Conservation (phyloP, 768 basidiomycete species). For the Naganishia vaughanmartiniae region DNA sequence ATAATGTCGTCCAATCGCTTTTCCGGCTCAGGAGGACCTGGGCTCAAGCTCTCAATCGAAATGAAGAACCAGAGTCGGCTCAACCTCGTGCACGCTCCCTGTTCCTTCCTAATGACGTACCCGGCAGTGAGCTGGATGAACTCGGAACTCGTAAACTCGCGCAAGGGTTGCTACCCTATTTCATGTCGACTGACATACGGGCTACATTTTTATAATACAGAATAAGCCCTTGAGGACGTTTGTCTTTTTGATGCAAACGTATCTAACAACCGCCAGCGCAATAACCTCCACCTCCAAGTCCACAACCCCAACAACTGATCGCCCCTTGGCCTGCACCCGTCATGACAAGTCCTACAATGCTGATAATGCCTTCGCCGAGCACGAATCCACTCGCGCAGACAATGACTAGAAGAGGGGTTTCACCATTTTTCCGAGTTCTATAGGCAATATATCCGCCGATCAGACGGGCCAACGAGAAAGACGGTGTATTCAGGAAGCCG, state of each 20-base stretch:
- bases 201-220: not conserved
- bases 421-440: slow-evolving; percentile 43
- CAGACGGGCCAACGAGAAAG: slow-evolving; percentile 85
- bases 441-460: slow-evolving; percentile 82
- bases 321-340: slow-evolving; percentile 72
- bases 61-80: slow-evolving; percentile 2
- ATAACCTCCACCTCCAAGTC: slow-evolving; percentile 49
- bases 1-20: slow-evolving; percentile 17
- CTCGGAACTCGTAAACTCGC: too few relatives aligned
- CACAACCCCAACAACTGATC: slow-evolving; percentile 82
- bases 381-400: slow-evolving; percentile 93
- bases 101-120: not conserved
- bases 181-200: not conserved
- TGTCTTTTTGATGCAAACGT: not conserved
- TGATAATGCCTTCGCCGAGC: slow-evolving; percentile 86
- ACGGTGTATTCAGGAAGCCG: slow-evolving; percentile 92
- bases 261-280: slow-evolving; percentile 46
- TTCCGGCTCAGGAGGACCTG: slow-evolving; percentile 14
- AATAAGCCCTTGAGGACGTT: not conserved
- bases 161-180: too few relatives aligned
- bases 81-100: not conserved
- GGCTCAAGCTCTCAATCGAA: slow-evolving; percentile 5
- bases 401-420: slow-evolving; percentile 58
- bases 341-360: slow-evolving; percentile 72
- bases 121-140: too few relatives aligned